Base-by-base conservation (phyloP, 768 basidiomycete species). In the Bullera alba region DNA sequence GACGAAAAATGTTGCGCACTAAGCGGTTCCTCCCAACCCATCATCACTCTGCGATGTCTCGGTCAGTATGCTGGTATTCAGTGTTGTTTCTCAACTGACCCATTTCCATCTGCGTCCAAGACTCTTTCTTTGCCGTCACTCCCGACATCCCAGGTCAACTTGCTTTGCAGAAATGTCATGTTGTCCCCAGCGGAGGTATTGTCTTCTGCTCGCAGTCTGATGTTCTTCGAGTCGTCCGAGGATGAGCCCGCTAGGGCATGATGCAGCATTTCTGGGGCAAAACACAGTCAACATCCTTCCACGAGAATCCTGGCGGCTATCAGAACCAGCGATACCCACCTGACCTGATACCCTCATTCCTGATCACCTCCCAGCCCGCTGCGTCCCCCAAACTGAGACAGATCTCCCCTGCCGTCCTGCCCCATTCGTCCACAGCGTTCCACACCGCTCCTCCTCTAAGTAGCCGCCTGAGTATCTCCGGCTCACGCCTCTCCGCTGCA, bases 21-120 rank as follows among this genome's bases (percentile, higher is more conserved):
- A 63, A 97, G 87, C 6, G 74, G 78, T 38, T 75, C 74, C 71
- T 99, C 95, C 95, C 95, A 99, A 1, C 91, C 89, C 95, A 99
- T 99, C 95, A 99, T 99, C 4, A 99, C 93, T 12, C 70, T 71
- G 43, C 15, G n/a, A n/a, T n/a, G n/a, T n/a, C 19, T 16, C 5
- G 27, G 5, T 42, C 17, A 17, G 16, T n/a, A n/a, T n/a, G n/a
- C n/a, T n/a, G n/a, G n/a, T n/a, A n/a, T n/a, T 12, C 32, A 35
- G 32, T 10, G 12, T 10, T 10, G 12, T n/a, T 12, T 10, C 10
- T 10, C 17, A 7, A 44, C 66, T 60, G 39, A 68, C 69, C 70
- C 70, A 48, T 72, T 72, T 52, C 90, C 85, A 57, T 84, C 83
- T 5, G 73, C 77, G 25, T 81, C 81, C 14, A 87, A 73, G 54